Evolutionary conservation across 805 yeast species (phyloP), one percentile per base, ranked within the genome.

Genomic region (Ogataea neopini): DNA sequence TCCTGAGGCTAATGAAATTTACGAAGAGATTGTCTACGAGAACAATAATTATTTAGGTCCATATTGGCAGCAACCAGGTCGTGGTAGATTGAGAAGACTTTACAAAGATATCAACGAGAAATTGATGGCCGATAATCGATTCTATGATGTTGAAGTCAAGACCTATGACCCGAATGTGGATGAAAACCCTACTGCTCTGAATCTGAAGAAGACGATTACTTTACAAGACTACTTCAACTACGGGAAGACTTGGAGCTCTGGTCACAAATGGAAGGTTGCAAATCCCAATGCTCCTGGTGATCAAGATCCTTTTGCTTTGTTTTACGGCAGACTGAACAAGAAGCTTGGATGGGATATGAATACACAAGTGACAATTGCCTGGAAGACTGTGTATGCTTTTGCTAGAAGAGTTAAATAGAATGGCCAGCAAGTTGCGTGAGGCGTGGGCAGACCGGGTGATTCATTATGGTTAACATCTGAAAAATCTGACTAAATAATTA

Each of bases 1-100:
- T 51, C 82, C 84, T 0, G 70, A 70, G 35, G 83, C 86, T 1
- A 83, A 85, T 52, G 71, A 73, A 34, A 61, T 84, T 6, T 74
- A 80, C 41, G 57, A 64, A 36, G 65, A 71, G 35, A 64, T 70
- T 41, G 70, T 67, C 5, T 78, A 78, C 52, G 73, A 70, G 22
- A 70, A 68, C 40, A 70, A 76, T 0, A 59, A 64, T 2, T 68
- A 60, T 37, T 62, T 85, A 39, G 91, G 91, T 0, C 81, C 83
- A 0, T 80, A 80, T 60, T 91, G 97, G 97, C 86, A 88, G 57
- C 86, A 84, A 55, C 94, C 96, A 0, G 97, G 97, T 0, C 71
- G 96, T 40, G 45, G 60, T 5, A 67, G 76, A 11, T 64, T 91
- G 28, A 68, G 83, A 43, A 52, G 68, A 6, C 59, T 73, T 48